Base-by-base conservation (phyloP, 192 early-diverging fungal species). In the Coemansia sp. region DNA sequence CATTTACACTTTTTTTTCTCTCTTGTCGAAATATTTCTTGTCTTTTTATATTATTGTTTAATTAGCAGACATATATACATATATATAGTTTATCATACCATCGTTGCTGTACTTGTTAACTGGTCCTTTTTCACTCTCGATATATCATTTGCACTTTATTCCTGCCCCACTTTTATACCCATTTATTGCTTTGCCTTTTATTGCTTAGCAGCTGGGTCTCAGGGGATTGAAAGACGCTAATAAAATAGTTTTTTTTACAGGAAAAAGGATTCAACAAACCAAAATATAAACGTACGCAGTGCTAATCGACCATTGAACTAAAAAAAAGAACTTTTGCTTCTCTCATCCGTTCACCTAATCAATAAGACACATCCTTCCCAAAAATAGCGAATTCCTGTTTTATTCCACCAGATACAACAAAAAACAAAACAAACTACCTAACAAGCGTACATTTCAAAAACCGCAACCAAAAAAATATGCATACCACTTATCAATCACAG, bases 101-200 rank as follows among this genome's bases (percentile, higher is more conserved):
- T 16, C 14, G 14, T 45, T 45, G 42, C 42, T 45, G 42, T 45
- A 45, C 42, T 45, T 45, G 42, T 45, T 45, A 45, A 0, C 14
- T 45, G 42, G 42, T 16, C 58, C 34, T 60, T 18, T 34, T 60
- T 60, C 30, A 7, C 31, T 56, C 10, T 16, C 55, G 22, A 29
- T 36, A 25, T 32, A 60, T 33, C 51, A 54, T 16, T 16, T 45
- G 42, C 51, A 22, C n/a, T 60, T 60, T 60, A 8, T 56, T 16
- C 3, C 14, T 12, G 3, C 7, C 42, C 42, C 17, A 5, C 17
- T 12, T 45, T 16, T 12, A 45, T 16, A 16, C 42, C 3, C 42
- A 8, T 45, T 8, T 16, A 16, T 12, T 45, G 42, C 42, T 45
- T 45, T 45, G 3, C 14, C 12, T 16, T 45, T 45, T 45, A 38